Base-by-base conservation (phyloP, 345 rosid genomes). In the Geranium brycei region DNA sequence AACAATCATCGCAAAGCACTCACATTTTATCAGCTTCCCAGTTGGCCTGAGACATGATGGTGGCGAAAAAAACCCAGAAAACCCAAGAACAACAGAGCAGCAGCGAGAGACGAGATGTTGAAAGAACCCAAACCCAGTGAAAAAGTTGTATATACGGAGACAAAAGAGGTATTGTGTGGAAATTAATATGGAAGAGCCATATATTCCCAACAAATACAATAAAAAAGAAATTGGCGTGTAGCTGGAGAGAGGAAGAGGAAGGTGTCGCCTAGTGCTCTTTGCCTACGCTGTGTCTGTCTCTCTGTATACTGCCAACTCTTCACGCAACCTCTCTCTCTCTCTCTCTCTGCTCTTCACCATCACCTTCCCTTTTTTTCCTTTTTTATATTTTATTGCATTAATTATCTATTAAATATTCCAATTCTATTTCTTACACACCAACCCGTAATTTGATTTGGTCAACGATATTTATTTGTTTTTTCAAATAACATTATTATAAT, bases 1-100 rank as follows among this genome's bases (percentile, higher is more conserved):
- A 47, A 47, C 14, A 47, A 47, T 47, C 53, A 13, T 47, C 53
- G 53, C 12, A 11, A 47, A 47, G 11, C 15, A 8, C 53, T 47
- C 53, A 91, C 97, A 91, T 91, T 91, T 91, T 91, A 88, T 91
- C 97, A 71, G 97, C 97, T 87, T 91, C 95, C 97, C 97, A 91
- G 85, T 91, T 91, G 73, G 91, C 87, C 79, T 91, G 97, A 81
- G 97, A 82, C 97, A 79, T 79, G 53, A 11, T 11, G 13, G 53
- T 13, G 11, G 13, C 53, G 11, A 13, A 47, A 8, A 47, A 10
- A 47, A 47, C 53, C 53, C 53, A 8, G 14, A 47, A 13, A 47
- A 38, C 3, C 47, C 15, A 3, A 8, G 10, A 47, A 2, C 11
- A 47, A 11, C 47, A 38, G 15, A 8, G 3, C 53, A 8, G 53